These are phyloP conservation scores for Leucocoprinus birnbaumii DNA, from an alignment of 768 basidiomycete species.

Conservation along the genomic window DNA sequence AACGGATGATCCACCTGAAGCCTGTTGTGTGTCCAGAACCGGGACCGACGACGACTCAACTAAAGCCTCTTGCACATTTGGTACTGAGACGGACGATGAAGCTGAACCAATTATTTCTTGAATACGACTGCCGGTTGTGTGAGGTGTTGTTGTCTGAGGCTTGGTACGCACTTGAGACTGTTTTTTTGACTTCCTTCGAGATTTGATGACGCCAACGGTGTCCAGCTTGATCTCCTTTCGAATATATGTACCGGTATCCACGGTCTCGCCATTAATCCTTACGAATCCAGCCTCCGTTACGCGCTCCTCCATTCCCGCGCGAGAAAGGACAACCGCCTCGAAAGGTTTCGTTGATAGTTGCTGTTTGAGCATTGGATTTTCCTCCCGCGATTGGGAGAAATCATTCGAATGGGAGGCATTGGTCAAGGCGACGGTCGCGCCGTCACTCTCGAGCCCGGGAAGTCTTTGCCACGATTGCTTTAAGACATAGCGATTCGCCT, in stretches of 20 bases:
- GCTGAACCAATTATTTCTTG: no score
- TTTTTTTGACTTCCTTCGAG: background rate
- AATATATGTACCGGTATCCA: background rate
- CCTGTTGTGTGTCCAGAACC: no score
- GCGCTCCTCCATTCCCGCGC: background rate
- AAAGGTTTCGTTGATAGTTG: background rate
- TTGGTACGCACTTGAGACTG: background rate
- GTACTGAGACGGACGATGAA: no score
- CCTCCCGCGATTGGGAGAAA: background rate
- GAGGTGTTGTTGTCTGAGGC: background rate
- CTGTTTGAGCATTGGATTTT: background rate
- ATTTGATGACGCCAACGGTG: background rate
- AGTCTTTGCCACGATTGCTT: slow-evolving; percentile 3
- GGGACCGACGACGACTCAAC: no score
- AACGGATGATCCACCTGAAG: no score
- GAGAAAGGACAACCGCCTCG: background rate
- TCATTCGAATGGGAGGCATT: background rate
- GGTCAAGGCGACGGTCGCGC: background rate
- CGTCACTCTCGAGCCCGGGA: background rate
- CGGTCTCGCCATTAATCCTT: background rate
- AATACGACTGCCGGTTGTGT: no score
- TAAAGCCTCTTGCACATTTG: no score
- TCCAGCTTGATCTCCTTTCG: background rate
- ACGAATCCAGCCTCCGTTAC: background rate
- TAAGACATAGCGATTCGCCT: background rate